Evolutionary conservation across 306 rosid species (phyloP), one percentile per base, ranked within the genome.

Genomic region (Casuarina equisetifolia): DNA sequence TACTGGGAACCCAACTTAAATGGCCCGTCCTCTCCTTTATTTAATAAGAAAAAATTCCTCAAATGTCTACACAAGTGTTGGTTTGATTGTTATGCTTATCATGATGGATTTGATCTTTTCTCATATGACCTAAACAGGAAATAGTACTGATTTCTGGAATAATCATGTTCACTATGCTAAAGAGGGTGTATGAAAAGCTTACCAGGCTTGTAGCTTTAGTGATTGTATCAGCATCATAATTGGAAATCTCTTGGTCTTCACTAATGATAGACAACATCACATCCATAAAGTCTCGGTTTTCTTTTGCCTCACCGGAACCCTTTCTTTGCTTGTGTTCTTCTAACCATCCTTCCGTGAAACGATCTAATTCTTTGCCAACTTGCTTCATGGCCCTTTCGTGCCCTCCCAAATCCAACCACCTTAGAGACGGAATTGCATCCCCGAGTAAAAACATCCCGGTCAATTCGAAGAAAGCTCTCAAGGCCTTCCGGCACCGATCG

Each of bases 371-470:
- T 32, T 66, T 82, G 0, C 81, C 83, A 0, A 73, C 77, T 35
- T 43, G 79, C 66, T 82, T 82, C 69, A 63, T 38, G 3, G 69
- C 4, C n/a, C 15, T 63, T 20, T 63, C 51, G n/a, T 64, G 52
- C 25, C 90, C 90, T 1, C 76, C 90, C 75, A 86, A 69, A 71
- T 84, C 90, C 64, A 86, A 54, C 88, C 90, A 86, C 79, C 90
- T 76, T 51, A 86, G 35, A 73, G 16, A 84, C 0, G 90, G 86
- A 46, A 81, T 0, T 1, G 79, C 73, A n/a, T 84, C 90, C 0
- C 77, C 73, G 0, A 81, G 3, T 32, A 13, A 11, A 13, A 83
- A 81, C 0, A 74, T 50, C 6, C 85, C 84, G 0, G 46, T 54
- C 0, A 86, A 77, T 20, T 83, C 52, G 1, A 79, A 63, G 0